Conservation (phyloP, 176 grass and related monocot genomes). For the Oropetium thomaeum region DNA sequence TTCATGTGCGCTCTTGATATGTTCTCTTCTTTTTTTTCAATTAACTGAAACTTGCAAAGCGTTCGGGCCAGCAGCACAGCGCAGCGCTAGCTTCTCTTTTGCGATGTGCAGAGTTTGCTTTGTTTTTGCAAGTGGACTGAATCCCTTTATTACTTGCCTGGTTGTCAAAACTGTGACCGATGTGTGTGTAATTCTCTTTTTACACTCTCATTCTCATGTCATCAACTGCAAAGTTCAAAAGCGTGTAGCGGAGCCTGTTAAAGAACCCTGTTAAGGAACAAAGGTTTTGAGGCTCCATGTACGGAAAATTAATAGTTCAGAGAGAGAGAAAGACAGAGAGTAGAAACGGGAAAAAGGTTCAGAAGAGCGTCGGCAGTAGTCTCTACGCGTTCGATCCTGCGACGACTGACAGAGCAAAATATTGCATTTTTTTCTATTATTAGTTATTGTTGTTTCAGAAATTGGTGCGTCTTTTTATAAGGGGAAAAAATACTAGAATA, state of each 20-base stretch:
- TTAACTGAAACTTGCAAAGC: background rate
- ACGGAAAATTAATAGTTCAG: background rate
- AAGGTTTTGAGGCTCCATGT: too few relatives aligned
- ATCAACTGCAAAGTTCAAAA: background rate
- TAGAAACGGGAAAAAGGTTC: background rate
- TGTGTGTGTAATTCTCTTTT: background rate
- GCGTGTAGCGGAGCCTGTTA: background rate
- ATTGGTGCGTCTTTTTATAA: background rate
- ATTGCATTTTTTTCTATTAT: background rate
- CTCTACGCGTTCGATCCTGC: background rate
- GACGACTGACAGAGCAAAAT: constrained; percentile 22
- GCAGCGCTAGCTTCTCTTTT: constrained; percentile 2
- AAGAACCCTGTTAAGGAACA: too few relatives aligned
- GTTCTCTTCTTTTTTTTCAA: background rate
- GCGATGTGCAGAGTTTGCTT: constrained; percentile 1
- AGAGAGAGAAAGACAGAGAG: background rate
- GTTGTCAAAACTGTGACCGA: background rate
- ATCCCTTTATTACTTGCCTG: background rate
- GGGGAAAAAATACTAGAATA: too few relatives aligned
- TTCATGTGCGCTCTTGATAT: background rate
- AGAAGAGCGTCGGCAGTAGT: background rate
- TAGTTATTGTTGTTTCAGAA: background rate
- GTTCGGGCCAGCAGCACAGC: too few relatives aligned
- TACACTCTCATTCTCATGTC: constrained; percentile 5
- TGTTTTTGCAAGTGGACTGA: constrained; percentile 13